A percentile compares a stretch with the other conserved stretches of the same genome.
Conservation (phyloP, 2,329 filamentous ascomycete species). For the Emericellopsis atlantica region DNA sequence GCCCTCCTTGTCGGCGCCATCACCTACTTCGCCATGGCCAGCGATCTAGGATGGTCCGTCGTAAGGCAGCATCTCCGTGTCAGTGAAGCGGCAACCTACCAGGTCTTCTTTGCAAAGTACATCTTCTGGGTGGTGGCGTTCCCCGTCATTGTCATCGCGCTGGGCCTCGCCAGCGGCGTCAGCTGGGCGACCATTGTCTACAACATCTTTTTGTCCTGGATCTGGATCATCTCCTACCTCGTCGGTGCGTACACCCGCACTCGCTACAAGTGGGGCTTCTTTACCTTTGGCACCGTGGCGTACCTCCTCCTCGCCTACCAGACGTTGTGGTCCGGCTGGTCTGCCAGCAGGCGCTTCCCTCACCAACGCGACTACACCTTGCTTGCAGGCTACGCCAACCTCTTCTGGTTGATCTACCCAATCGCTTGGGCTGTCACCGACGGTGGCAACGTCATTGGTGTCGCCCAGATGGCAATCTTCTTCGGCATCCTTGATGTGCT, state of each 20-base stretch:
- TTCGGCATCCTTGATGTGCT: constrained; percentile 40
- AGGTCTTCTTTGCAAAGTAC: constrained; percentile 44
- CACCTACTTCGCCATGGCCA: constrained; percentile 38
- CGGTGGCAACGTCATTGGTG: constrained; percentile 34
- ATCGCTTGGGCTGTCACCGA: constrained; percentile 38
- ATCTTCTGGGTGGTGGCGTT: constrained; percentile 41
- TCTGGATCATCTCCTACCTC: constrained; percentile 35
- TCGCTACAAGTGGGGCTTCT: constrained; percentile 47
- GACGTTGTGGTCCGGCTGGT: constrained; percentile 24
- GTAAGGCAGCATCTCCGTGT: constrained; percentile 16
- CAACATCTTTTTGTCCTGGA: constrained; percentile 34
- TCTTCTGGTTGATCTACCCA: constrained; percentile 46
- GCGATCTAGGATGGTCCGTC: constrained; percentile 33
- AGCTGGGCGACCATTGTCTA: constrained; percentile 43
- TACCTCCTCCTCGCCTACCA: constrained; percentile 30
- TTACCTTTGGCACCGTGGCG: constrained; percentile 34
- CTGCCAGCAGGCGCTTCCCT: constrained; percentile 25
- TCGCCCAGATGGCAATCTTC: constrained; percentile 32
- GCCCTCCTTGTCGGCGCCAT: constrained; percentile 34
- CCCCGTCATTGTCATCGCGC: constrained; percentile 28
- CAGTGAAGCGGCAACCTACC: constrained; percentile 17
- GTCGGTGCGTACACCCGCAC: constrained; percentile 31
- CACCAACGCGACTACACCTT: constrained; percentile 29
- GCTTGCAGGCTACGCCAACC: constrained; percentile 33
- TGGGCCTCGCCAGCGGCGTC: constrained; percentile 36